Base-by-base conservation (phyloP, 2,329 filamentous ascomycete genomes). In the Colletotrichum sp. region DNA sequence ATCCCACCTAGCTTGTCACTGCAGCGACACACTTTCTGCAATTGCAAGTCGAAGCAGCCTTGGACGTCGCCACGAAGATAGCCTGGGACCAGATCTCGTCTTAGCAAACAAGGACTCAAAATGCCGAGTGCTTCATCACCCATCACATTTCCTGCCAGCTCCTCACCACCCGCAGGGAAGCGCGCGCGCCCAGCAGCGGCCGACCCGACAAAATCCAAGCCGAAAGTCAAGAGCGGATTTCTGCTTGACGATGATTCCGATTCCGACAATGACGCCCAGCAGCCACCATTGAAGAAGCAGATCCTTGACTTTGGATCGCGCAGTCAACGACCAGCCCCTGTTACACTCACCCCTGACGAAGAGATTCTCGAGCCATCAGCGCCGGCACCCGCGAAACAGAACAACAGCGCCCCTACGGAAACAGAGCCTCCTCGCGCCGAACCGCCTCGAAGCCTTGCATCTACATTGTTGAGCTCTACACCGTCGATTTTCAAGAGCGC, bases 111-210 rank as follows among this genome's bases (percentile, higher is more conserved):
- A 8, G 6, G 2, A 21, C 5, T 8, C 74, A 74, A 68, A 59
- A 94, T 94, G 92, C 85, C 91, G 30, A 87, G 89, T 49, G 87
- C 90, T 52, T 93, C 92, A 8, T 93, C 92, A 16, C 90, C 92
- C 4, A 83, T 92, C 24, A 81, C 86, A 30, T 91, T 91, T 75
- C 90, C 91, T 4, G 83, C 86, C 8, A 91, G 87, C 80, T 90
- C 91, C 28, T 79, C 83, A 49, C 83, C 83, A 55, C 80, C 80
- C 1, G 78, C 80, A 4, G 75, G 81, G 34, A 87, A 86, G 78
- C 85, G 85, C 76, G 77, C 84, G 65, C 80, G 81, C 78, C 83
- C 83, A 62, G 85, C 87, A 78, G 77, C 81, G 78, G 69, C 83
- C 81, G 80, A 81, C 62, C 78, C 78, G 79, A 77, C 85, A 79